Conservation (phyloP, 2,329 filamentous ascomycete species). For the Apiospora pterosperma region DNA sequence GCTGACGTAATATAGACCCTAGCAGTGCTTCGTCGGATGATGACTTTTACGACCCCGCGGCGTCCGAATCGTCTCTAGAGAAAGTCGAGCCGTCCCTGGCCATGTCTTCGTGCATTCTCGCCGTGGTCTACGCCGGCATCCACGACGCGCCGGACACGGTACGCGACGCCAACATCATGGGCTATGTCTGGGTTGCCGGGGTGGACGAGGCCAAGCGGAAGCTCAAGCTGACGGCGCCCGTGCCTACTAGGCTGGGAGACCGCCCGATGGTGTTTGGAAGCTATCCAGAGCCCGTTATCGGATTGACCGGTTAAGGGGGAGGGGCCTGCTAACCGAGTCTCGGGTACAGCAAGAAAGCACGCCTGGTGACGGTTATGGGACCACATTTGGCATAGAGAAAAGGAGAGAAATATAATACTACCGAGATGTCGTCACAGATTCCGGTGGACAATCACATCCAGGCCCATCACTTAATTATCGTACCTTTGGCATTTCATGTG, state of each 20-base stretch:
- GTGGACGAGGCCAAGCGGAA: slow-evolving; percentile 82
- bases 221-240: slow-evolving; percentile 77
- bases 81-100: slow-evolving; percentile 61
- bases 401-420: too few relatives aligned
- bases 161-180: slow-evolving; percentile 79
- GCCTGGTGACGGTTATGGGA: too few relatives aligned
- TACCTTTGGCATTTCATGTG: too few relatives aligned
- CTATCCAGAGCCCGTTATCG: slow-evolving; percentile 84
- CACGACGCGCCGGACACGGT: slow-evolving; percentile 70
- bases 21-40: slow-evolving; percentile 11
- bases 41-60: slow-evolving; percentile 24
- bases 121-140: slow-evolving; percentile 74
- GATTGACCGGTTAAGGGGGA: slow-evolving; percentile 54
- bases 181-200: slow-evolving; percentile 89
- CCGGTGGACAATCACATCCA: too few relatives aligned
- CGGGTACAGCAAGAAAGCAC: too few relatives aligned
- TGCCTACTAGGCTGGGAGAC: slow-evolving; percentile 76
- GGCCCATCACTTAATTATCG: too few relatives aligned
- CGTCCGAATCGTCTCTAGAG: slow-evolving; percentile 41
- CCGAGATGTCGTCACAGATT: too few relatives aligned
- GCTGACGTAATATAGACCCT: not conserved
- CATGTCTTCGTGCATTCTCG: slow-evolving; percentile 79
- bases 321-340: too few relatives aligned
- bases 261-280: slow-evolving; percentile 78
- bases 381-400: too few relatives aligned